Percentiles rank a stretch among this genome's conserved stretches.
phyloP scores from a whole-genome alignment of 2,329 filamentous ascomycete genomes.

The Fonsecaea multimorphosa region DNA sequence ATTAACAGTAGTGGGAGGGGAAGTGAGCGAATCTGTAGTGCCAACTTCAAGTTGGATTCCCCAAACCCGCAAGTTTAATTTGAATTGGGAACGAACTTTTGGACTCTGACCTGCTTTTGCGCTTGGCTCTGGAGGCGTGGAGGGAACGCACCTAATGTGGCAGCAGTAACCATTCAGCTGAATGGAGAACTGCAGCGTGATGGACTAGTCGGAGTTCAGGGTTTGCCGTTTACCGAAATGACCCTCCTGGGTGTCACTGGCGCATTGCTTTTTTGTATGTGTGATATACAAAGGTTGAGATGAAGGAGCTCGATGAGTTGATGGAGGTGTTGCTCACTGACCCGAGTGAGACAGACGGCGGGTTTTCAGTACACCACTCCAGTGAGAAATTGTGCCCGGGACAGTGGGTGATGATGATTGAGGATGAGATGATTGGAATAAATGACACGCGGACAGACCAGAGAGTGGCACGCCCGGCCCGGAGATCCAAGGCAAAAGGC shows the following conservation, averaged over 20 bases:
- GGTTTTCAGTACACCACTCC: background rate
- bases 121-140: slow-evolving; percentile 14
- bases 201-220: slow-evolving; percentile 13
- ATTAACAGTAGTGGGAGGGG: slow-evolving; percentile 14
- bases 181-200: slow-evolving; percentile 12
- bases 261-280: slow-evolving; percentile 6
- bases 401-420: slow-evolving; percentile 3
- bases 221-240: background rate
- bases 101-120: slow-evolving; percentile 3
- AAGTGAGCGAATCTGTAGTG: slow-evolving; percentile 4
- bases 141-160: slow-evolving; percentile 21
- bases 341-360: slow-evolving; percentile 12
- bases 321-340: slow-evolving; percentile 12
- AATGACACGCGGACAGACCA: slow-evolving; percentile 2
- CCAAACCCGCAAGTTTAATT: slow-evolving; percentile 3
- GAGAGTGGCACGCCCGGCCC: slow-evolving; percentile 22
- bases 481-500: slow-evolving; percentile 18
- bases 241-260: slow-evolving; percentile 11
- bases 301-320: background rate
- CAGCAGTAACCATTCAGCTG: slow-evolving; percentile 7
- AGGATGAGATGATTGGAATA: slow-evolving; percentile 18
- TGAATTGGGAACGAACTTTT: slow-evolving; percentile 11
- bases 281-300: slow-evolving; percentile 1
- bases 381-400: slow-evolving; percentile 14
- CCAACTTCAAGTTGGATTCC: slow-evolving; percentile 5